phyloP scores from a whole-genome alignment of 1,284 basidiomycete genomes.

The Apiotrichum porosum region DNA sequence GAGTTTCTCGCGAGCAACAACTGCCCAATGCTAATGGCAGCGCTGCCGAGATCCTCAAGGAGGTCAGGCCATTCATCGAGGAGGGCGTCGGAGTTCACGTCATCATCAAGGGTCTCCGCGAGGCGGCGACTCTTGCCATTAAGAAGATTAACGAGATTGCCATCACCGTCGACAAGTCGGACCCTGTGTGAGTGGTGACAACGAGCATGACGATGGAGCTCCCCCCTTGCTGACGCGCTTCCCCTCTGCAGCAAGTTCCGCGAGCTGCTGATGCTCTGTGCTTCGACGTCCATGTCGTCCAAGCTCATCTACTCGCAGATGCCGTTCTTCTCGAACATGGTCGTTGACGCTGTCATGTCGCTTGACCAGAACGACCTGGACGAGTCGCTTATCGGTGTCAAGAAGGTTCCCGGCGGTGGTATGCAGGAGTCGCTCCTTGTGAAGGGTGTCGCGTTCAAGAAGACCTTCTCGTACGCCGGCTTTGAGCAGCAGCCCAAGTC shows the following conservation, averaged over 20 bases:
- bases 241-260: constrained; percentile 69
- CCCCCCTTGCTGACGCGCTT: not conserved
- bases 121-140: constrained; percentile 79
- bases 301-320: constrained; percentile 99
- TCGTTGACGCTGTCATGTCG: constrained; percentile 90
- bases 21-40: constrained; percentile 17
- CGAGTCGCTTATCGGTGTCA: constrained; percentile 94
- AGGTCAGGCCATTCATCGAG: constrained; percentile 86
- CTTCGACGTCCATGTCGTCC: constrained; percentile 98
- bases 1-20: constrained; percentile 11
- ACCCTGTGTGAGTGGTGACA: constrained; percentile 66
- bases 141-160: constrained; percentile 86
- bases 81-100: constrained; percentile 97
- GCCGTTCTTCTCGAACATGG: constrained; percentile 98
- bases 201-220: not conserved
- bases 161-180: constrained; percentile 80
- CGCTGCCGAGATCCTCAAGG: constrained; percentile 91
- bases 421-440: constrained; percentile 93
- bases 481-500: constrained; percentile 98
- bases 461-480: constrained; percentile 98
- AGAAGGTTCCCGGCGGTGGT: constrained; percentile 98
- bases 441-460: constrained; percentile 94
- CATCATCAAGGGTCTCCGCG: constrained; percentile 93
- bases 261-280: constrained; percentile 90
- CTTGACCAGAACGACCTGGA: constrained; percentile 92